Evolutionary conservation across 495 filamentous ascomycete genomes (phyloP).

Genomic region (Poronia punctata): DNA sequence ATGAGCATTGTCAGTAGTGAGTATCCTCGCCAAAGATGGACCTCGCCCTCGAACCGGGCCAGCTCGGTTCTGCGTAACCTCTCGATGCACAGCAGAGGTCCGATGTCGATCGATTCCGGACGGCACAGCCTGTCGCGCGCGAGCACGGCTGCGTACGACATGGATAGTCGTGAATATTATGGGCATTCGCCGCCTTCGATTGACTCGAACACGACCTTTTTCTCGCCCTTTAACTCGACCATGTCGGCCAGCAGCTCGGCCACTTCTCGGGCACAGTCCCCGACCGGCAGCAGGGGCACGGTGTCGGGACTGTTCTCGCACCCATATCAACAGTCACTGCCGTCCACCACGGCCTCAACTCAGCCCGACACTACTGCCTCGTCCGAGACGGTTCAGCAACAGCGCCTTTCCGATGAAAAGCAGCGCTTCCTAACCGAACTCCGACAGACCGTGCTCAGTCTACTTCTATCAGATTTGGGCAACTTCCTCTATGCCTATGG

Average conservation of each 20-base stretch:
- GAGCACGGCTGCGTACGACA: slow-evolving; percentile 51
- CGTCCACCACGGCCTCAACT: slow-evolving; percentile 32
- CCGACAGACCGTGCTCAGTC: slow-evolving; percentile 70
- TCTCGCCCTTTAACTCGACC: slow-evolving; percentile 70
- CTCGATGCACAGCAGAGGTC: slow-evolving; percentile 49
- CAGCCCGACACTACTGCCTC: slow-evolving; percentile 51
- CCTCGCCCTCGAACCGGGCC: slow-evolving; percentile 25
- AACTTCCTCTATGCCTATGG: slow-evolving; percentile 76
- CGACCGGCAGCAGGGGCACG: slow-evolving; percentile 47
- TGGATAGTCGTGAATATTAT: slow-evolving; percentile 65
- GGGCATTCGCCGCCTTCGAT: slow-evolving; percentile 62
- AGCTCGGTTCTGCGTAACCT: slow-evolving; percentile 42
- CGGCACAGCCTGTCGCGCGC: slow-evolving; percentile 52
- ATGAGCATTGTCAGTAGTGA: slow-evolving; percentile 52
- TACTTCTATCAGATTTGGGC: slow-evolving; percentile 85
- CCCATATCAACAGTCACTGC: slow-evolving; percentile 31
- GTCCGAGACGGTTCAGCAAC: slow-evolving; percentile 52
- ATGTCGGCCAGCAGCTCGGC: slow-evolving; percentile 55
- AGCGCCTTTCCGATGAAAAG: slow-evolving; percentile 45
- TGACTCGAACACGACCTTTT: slow-evolving; percentile 77
- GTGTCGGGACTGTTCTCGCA: slow-evolving; percentile 39
- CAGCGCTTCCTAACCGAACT: slow-evolving; percentile 66
- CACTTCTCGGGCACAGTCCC: slow-evolving; percentile 47
- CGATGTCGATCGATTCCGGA: slow-evolving; percentile 61
- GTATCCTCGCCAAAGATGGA: slow-evolving; percentile 33